Base-by-base conservation (phyloP, 345 rosid species). In the Lepidium didymum region DNA sequence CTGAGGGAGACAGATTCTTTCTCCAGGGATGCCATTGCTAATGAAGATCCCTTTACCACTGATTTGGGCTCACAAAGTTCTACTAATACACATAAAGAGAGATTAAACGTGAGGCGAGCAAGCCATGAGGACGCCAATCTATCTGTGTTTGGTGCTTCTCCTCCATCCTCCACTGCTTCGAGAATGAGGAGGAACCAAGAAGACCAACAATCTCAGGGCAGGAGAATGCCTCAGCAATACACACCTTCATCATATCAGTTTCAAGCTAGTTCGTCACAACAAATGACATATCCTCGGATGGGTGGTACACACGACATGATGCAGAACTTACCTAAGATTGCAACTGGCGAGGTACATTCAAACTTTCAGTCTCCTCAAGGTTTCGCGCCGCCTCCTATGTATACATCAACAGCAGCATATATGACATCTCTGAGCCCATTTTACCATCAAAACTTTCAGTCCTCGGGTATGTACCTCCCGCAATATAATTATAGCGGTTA, bases 401-500 rank as follows among this genome's bases (percentile, higher is more conserved):
- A 82, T 85, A 70, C 87, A 47, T 75, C 88, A 21, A 82, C 87
- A 44, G 83, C 81, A 12, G 85, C 90, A 14, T 92, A 87, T 71
- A 84, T 85, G 84, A 77, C 86, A 58, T 78, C 98, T 15, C 82
- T 80, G 72, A 87, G 80, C 73, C 75, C 96, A 11, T 81, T 73
- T 74, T 90, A 92, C 76, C 73, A 89, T 62, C 65, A 89, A 50
- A 86, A 81, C 81, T 67, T 85, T 78, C 96, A 84, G 68, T 80
- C 89, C 54, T 74, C 89, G 57, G 82, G 91, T 45, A 57, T 90
- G 59, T 90, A 81, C 85, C 37, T 86, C 73, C 85, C 86, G 31
- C 96, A 83, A 45, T 86, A 82, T 66, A 71, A 80, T 59, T 47
- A 80, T 18, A 79, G 90, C 57, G 86, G 91, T 14, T 90, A 84